phyloP scores from a whole-genome alignment of 495 filamentous ascomycete species.

The Margaritispora aquatica region DNA sequence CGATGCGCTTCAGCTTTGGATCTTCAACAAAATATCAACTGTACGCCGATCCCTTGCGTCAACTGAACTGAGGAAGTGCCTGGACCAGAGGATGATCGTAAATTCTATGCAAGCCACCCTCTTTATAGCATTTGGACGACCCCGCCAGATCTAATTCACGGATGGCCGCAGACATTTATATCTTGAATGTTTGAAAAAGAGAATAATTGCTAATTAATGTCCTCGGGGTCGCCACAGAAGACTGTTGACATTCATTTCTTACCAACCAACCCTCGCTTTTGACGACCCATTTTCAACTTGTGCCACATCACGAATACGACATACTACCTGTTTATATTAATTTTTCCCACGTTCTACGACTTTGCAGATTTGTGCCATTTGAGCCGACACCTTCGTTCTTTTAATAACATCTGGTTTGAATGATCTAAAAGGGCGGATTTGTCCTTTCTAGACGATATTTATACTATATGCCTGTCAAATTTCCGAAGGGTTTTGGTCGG shows the following conservation, averaged over 20 bases:
- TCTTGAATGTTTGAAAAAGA: not conserved
- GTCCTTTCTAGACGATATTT: not conserved
- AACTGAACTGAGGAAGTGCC: not conserved
- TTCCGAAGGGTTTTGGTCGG: slow-evolving; percentile 55
- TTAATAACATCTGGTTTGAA: not conserved
- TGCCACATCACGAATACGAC: not conserved
- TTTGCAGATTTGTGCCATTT: not conserved
- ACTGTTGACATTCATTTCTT: slow-evolving; percentile 10
- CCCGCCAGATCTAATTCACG: slow-evolving; percentile 6
- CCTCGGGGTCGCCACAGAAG: slow-evolving; percentile 3
- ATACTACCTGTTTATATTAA: not conserved
- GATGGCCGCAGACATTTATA: slow-evolving; percentile 14
- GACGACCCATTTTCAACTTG: not conserved
- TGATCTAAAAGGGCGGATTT: not conserved
- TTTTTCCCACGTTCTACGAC: not conserved
- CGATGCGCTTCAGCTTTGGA: not conserved
- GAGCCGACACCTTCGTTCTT: not conserved
- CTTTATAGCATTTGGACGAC: slow-evolving; percentile 1
- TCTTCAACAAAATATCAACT: not conserved
- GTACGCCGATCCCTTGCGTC: not conserved
- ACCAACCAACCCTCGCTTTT: not conserved
- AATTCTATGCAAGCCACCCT: slow-evolving; percentile 11
- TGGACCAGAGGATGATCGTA: slow-evolving; percentile 10
- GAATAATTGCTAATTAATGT: slow-evolving; percentile 15
- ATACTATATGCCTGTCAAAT: slow-evolving; percentile 54